phyloP scores from a whole-genome alignment of 2,329 filamentous ascomycete species.

The Ophiostoma populinum region DNA sequence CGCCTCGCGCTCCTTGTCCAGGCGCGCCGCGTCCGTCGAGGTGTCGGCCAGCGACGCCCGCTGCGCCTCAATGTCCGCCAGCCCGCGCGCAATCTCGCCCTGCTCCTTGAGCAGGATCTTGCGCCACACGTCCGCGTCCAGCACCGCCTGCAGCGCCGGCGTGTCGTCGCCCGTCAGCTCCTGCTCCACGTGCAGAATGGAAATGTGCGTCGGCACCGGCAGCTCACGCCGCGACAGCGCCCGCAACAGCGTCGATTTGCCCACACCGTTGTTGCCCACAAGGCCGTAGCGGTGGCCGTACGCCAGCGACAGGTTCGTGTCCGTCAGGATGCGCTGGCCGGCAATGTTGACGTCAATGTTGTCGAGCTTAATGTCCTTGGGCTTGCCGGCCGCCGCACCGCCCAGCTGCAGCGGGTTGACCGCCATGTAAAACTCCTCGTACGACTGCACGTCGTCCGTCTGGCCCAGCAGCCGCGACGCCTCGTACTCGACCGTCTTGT shows the following conservation, averaged over 20 bases:
- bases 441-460: conserved; percentile 70
- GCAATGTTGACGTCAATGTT: conserved; percentile 89
- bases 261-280: conserved; percentile 98
- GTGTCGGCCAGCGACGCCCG: conserved; percentile 75
- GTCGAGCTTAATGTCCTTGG: conserved; percentile 97
- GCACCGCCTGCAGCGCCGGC: conserved; percentile 78
- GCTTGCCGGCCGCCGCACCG: conserved; percentile 55
- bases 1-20: conserved; percentile 78
- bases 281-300: conserved; percentile 92
- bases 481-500: conserved; percentile 98
- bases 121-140: conserved; percentile 96
- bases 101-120: conserved; percentile 88
- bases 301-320: conserved; percentile 77
- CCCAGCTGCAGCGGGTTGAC: conserved; percentile 93
- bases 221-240: conserved; percentile 87
- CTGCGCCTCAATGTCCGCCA: conserved; percentile 62
- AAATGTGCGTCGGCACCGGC: conserved; percentile 89
- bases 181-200: conserved; percentile 97
- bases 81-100: conserved; percentile 61
- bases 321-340: conserved; percentile 72
- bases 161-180: conserved; percentile 97
- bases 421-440: conserved; percentile 99
- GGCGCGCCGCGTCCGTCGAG: conserved; percentile 66
- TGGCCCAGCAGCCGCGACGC: conserved; percentile 76
- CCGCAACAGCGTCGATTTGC: conserved; percentile 85